Evolutionary conservation across 306 rosid genomes (phyloP).

Genomic region (Trifolium dubium): DNA sequence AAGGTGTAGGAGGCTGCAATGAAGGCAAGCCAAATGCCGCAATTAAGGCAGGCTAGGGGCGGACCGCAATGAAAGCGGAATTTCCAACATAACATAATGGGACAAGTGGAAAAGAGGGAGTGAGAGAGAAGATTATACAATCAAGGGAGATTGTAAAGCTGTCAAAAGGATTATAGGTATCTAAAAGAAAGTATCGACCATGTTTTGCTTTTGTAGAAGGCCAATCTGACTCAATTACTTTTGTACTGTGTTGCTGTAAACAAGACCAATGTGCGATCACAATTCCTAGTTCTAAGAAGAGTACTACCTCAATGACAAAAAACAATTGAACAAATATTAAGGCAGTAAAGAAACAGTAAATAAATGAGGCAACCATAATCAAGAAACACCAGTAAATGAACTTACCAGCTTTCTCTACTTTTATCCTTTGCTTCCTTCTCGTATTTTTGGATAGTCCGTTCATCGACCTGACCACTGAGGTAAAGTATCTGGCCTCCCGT

Average conservation of each 20-base stretch:
- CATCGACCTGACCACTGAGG: conserved; percentile 97
- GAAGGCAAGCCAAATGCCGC: too few species aligned
- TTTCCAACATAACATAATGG: too few species aligned
- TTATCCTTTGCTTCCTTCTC: conserved; percentile 99
- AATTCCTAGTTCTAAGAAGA: conserved; percentile 18
- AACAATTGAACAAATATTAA: conserved; percentile 7
- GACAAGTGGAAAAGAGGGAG: neutral
- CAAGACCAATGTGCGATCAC: neutral
- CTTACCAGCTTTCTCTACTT: conserved; percentile 99
- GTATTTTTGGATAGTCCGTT: conserved; percentile 92
- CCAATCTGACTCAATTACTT: too few species aligned
- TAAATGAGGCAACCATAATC: conserved; percentile 17
- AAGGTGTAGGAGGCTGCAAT: too few species aligned
- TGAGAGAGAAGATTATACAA: neutral
- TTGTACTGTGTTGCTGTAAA: neutral
- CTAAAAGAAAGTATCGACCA: too few species aligned
- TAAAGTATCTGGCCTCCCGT: conserved; percentile 98
- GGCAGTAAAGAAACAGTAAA: conserved; percentile 2
- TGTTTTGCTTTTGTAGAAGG: too few species aligned
- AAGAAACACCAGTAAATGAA: conserved; percentile 36
- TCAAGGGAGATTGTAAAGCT: neutral
- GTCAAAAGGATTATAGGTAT: too few species aligned
- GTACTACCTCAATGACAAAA: conserved; percentile 3
- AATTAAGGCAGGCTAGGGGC: too few species aligned
- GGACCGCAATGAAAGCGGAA: too few species aligned